Evolutionary conservation across 2,329 filamentous ascomycete genomes (phyloP).

Genomic region (Aspergillus tanneri): DNA sequence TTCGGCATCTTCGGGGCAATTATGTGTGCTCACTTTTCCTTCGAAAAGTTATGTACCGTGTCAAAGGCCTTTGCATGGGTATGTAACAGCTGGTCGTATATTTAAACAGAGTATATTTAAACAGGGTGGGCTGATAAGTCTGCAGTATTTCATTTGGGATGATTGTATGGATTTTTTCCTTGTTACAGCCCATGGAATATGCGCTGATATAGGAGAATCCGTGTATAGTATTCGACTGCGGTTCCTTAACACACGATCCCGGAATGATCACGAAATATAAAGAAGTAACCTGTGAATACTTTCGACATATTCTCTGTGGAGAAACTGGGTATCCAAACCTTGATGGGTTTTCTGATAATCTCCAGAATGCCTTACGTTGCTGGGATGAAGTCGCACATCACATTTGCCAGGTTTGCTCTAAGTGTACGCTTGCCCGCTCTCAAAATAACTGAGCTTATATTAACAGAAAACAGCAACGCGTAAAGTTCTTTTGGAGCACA

Average conservation of each 20-base stretch:
- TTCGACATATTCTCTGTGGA: not conserved
- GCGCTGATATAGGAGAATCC: no score
- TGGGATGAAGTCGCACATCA: conserved; percentile 14
- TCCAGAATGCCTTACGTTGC: conserved; percentile 9
- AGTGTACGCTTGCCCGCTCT: not conserved
- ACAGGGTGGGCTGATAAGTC: no score
- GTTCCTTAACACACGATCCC: not conserved
- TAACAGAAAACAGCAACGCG: conserved; percentile 1
- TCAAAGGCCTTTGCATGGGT: conserved; percentile 13
- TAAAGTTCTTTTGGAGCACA: conserved; percentile 6
- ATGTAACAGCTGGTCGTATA: not conserved
- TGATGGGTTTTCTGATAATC: not conserved
- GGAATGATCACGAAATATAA: not conserved
- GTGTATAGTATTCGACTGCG: conserved; percentile 17
- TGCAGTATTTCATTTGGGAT: conserved; percentile 15
- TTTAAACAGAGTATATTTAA: not conserved
- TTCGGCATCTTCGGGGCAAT: conserved; percentile 12
- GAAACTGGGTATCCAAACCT: conserved; percentile 7
- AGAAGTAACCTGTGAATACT: conserved; percentile 1
- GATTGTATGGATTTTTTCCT: no score
- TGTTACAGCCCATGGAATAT: no score
- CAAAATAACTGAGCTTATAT: not conserved
- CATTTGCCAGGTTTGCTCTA: conserved; percentile 3
- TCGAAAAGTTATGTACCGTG: conserved; percentile 9
- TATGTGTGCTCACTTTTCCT: conserved; percentile 8